Conservation (phyloP, 106 monocot species). For the Dioscorea zingiberensis region DNA sequence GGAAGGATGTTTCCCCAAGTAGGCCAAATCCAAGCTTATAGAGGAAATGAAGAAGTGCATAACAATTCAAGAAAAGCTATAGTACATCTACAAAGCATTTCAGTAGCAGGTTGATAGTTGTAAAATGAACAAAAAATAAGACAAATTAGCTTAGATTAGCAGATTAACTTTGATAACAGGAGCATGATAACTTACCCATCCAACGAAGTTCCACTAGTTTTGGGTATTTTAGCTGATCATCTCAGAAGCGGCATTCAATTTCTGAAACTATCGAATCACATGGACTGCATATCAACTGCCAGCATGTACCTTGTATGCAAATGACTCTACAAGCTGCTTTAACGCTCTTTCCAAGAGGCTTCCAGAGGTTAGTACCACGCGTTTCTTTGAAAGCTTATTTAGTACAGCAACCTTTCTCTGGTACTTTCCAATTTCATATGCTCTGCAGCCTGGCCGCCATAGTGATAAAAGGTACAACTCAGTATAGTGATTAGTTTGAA, state of each 20-base stretch:
- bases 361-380: constrained; percentile 35
- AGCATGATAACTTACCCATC: constrained; percentile 48
- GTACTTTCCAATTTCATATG: constrained; percentile 84
- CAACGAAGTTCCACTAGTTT: constrained; percentile 66
- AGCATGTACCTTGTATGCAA: constrained; percentile 87
- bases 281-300: constrained; percentile 92
- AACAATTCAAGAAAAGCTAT: no score
- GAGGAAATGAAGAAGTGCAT: no score
- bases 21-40: no score
- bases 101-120: no score
- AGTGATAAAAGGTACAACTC: no score
- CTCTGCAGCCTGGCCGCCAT: constrained; percentile 61
- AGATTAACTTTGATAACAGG: no score
- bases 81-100: no score
- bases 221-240: constrained; percentile 67
- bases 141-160: no score
- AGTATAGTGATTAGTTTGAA: no score
- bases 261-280: constrained; percentile 94
- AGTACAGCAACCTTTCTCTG: constrained; percentile 62
- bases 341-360: constrained; percentile 50
- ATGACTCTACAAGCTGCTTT: constrained; percentile 83
- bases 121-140: no score
- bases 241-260: constrained; percentile 78
- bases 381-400: constrained; percentile 82
- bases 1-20: no score